These are phyloP conservation scores for Rosa persica DNA, from an alignment of 306 rosid genomes.

Conservation along the genomic window DNA sequence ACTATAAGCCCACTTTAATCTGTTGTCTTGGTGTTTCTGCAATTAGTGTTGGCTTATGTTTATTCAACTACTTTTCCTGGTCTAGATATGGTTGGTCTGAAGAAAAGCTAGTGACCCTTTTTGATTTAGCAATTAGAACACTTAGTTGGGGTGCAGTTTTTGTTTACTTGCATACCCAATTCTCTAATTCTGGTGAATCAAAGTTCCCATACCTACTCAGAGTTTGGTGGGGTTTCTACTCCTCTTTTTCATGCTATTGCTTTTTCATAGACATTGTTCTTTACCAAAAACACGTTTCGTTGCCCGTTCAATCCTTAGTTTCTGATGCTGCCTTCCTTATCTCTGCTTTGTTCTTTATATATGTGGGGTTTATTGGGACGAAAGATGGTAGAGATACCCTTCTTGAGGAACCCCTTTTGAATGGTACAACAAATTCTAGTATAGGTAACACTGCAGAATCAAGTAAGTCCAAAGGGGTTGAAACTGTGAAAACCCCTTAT, in stretches of 20 bases:
- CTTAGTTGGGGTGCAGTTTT: slow-evolving; percentile 47
- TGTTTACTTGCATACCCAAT: slow-evolving; percentile 36
- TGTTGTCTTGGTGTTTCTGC: slow-evolving; percentile 33
- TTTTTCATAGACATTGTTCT: slow-evolving; percentile 42
- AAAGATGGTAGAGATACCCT: slow-evolving; percentile 29
- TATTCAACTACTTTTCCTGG: slow-evolving; percentile 46
- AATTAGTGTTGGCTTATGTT: slow-evolving; percentile 40
- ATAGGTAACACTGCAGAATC: slow-evolving; percentile 27
- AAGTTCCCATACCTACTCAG: slow-evolving; percentile 40
- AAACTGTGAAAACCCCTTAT: slow-evolving; percentile 42
- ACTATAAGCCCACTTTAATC: slow-evolving; percentile 23
- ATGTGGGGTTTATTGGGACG: slow-evolving; percentile 35
- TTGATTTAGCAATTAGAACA: slow-evolving; percentile 46
- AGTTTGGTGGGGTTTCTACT: slow-evolving; percentile 57
- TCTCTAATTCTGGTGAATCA: slow-evolving; percentile 16
- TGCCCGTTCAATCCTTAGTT: slow-evolving; percentile 40
- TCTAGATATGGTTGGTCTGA: slow-evolving; percentile 38
- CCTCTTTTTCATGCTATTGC: slow-evolving; percentile 45
- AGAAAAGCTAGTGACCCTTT: slow-evolving; percentile 34
- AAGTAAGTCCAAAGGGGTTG: slow-evolving; percentile 32
- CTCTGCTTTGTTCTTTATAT: slow-evolving; percentile 46
- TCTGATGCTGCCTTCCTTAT: slow-evolving; percentile 45
- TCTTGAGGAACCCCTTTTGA: slow-evolving; percentile 71
- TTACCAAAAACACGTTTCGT: slow-evolving; percentile 24
- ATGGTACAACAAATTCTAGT: slow-evolving; percentile 30